A percentile compares a stretch with the other conserved stretches of the same genome.
Evolutionary conservation across 2,329 filamentous ascomycete species (phyloP).

Genomic region (Pyrenochaeta sp.): DNA sequence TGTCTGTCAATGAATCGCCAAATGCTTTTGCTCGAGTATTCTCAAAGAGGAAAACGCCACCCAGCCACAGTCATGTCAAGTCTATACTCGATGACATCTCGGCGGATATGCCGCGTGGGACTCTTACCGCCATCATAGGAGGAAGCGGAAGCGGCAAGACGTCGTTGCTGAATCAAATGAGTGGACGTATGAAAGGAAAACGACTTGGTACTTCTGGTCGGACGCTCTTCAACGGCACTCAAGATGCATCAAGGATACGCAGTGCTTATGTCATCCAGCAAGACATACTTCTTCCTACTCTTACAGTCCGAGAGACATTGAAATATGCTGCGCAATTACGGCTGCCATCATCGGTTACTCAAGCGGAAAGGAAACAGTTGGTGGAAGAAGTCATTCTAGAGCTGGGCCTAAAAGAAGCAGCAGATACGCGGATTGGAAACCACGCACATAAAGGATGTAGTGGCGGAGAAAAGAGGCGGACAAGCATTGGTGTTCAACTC

Average conservation of each 20-base stretch:
- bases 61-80: constrained; percentile 47
- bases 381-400: constrained; percentile 82
- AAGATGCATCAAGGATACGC: constrained; percentile 60
- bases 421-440: constrained; percentile 76
- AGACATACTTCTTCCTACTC: constrained; percentile 74
- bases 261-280: constrained; percentile 80
- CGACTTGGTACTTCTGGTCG: constrained; percentile 61
- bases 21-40: constrained; percentile 33
- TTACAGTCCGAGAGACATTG: constrained; percentile 79
- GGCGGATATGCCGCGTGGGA: constrained; percentile 70
- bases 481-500: constrained; percentile 80
- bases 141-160: constrained; percentile 76
- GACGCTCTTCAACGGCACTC: constrained; percentile 68
- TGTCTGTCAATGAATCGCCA: constrained; percentile 67
- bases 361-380: constrained; percentile 66
- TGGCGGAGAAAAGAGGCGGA: constrained; percentile 79
- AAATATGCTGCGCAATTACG: constrained; percentile 76
- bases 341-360: constrained; percentile 68
- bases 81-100: constrained; percentile 69
- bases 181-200: constrained; percentile 70
- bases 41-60: constrained; percentile 36
- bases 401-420: constrained; percentile 78
- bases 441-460: constrained; percentile 77
- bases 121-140: constrained; percentile 77
- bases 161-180: constrained; percentile 70